Evolutionary conservation across 495 filamentous ascomycete genomes (phyloP), one percentile per base, ranked within the genome.

Genomic region (Penicillium argentinense): DNA sequence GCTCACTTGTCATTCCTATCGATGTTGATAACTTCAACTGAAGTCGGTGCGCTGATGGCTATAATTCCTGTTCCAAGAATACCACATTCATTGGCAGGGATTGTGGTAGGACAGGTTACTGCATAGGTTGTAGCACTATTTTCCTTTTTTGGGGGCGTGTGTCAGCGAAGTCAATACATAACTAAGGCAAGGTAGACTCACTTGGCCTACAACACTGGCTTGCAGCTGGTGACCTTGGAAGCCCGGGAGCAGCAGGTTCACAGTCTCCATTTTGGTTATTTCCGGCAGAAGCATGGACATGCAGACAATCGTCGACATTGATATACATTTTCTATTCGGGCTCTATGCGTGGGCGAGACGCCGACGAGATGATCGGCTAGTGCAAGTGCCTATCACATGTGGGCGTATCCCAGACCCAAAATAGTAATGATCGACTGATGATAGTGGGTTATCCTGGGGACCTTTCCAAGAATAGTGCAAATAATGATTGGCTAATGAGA

Each of bases 221-320:
- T 39, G 37, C 8, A 39, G 19, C 37, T 39, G 18, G 24, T n/a
- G 37, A 4, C 37, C 37, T 13, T 39, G 37, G 19, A 39, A 39
- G 37, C 37, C 37, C 5, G 37, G 37, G 9, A 39, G 23, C 9
- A 39, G 37, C 37, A 39, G 13, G 11, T n/a, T 30, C 4, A n/a
- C 28, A 5, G 28, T 30, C 28, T 30, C 28, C 28, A 30, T 30
- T 30, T n/a, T n/a, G 28, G 13, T 6, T 12, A 30, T 12, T n/a
- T 12, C 5, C 13, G 11, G 11, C 4, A n/a, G n/a, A n/a, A n/a
- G n/a, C n/a, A n/a, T n/a, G n/a, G n/a, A n/a, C n/a, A n/a, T n/a
- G n/a, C n/a, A n/a, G n/a, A n/a, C n/a, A n/a, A n/a, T n/a, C n/a
- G n/a, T n/a, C n/a, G n/a, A n/a, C n/a, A n/a, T n/a, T n/a, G n/a